Percentiles rank a stretch among this genome's conserved stretches.
phyloP scores from a whole-genome alignment of 1,284 basidiomycete species.

The Pyrrhoderma lamaoense region DNA sequence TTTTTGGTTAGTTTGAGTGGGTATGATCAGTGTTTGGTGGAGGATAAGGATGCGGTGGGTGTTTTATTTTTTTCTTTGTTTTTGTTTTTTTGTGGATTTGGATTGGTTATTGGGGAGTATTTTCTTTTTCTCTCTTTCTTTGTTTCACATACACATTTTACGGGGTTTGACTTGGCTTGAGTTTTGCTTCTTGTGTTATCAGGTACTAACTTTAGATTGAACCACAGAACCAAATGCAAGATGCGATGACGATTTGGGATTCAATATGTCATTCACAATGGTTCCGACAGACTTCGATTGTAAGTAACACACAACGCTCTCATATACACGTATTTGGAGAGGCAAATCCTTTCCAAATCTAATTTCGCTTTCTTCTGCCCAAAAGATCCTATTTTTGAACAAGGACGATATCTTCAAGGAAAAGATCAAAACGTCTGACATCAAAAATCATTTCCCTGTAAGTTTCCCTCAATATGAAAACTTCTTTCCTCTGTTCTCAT shows the following conservation, averaged over 20 bases:
- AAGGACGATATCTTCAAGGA: slow-evolving; percentile 85
- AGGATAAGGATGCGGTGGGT: slow-evolving; percentile 84
- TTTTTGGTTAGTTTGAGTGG: slow-evolving; percentile 84
- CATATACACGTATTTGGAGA: no score
- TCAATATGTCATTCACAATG: slow-evolving; percentile 90
- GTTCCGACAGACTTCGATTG: slow-evolving; percentile 89
- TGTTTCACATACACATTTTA: no score
- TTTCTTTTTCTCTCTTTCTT: no score
- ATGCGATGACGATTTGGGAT: slow-evolving; percentile 93
- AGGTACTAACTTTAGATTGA: neutral
- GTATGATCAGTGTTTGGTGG: slow-evolving; percentile 89
- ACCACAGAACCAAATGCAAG: slow-evolving; percentile 88
- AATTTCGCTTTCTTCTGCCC: no score
- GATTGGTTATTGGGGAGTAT: neutral
- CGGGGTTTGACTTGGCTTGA: neutral
- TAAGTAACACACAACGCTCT: no score
- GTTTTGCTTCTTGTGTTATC: slow-evolving; percentile 4
- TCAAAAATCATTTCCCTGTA: slow-evolving; percentile 82
- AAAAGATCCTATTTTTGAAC: slow-evolving; percentile 86
- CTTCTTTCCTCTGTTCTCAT: no score
- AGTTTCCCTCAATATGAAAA: no score
- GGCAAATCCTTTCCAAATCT: no score
- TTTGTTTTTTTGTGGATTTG: neutral
- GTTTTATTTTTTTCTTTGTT: no score
- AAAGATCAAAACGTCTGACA: slow-evolving; percentile 77